Base-by-base conservation (phyloP, 345 rosid species). In the Gossypium raimondii region DNA sequence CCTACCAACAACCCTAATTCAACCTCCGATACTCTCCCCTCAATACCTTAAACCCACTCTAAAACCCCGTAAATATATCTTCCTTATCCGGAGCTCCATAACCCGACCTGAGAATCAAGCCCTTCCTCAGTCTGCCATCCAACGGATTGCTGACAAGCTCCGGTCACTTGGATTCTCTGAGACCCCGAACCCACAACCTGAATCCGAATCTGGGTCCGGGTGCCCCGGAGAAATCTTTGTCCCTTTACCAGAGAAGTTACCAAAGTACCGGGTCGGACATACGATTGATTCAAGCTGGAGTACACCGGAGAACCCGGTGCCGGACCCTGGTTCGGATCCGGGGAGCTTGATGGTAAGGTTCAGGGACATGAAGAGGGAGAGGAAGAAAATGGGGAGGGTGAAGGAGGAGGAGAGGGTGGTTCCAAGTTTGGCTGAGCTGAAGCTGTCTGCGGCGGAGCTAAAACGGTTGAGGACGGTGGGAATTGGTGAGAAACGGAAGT, bases 211-310 rank as follows among this genome's bases (percentile, higher is more conserved):
- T 16, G 62, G 67, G 5, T 2, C 82, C 7, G 41, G 50, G 10
- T 66, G 85, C 0, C 84, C 90, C 3, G 98, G 97, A 29, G 93
- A 94, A 82, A 92, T 92, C 62, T 94, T 94, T 79, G 80, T 92
- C 67, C 95, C 97, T 51, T 62, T 91, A 63, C 97, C 97, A 2
- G 34, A 74, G 13, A 87, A 82, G 70, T 76, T 94, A 55, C 89
- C 97, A 43, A 86, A 85, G 78, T 63, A 82, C 79, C 87, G 97
- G 52, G 93, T 94, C 71, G 98, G 98, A 2, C 95, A 94, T 78
- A 92, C 95, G n/a, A 77, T 94, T 20, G 98, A 94, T 79, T 73
- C 91, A 41, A 94, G 95, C 92, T 94, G 98, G 98, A 89, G 92
- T 84, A 85, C 93, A 29, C 97, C 98, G 4, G 89, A 89, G 79